Base-by-base conservation (phyloP, 106 monocot genomes). In the Ottelia alismoides region DNA sequence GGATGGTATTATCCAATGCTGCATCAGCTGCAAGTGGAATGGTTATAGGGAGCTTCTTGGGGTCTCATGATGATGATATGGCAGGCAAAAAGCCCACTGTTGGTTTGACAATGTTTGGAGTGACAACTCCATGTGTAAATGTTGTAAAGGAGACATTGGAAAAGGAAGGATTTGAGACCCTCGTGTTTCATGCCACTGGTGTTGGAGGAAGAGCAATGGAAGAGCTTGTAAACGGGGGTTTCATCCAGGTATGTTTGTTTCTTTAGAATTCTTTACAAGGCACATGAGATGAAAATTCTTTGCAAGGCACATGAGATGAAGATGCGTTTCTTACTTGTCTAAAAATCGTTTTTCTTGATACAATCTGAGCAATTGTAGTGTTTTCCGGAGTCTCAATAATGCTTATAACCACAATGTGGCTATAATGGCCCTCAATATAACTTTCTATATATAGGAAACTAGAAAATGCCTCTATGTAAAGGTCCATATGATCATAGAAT, bases 151-250 rank as follows among this genome's bases (percentile, higher is more conserved):
- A 78, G 53, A 88, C 72, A 50, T 54, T 88, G 65, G 58, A 18
- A 47, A 67, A 72, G 21, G 76, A 94, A 70, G 88, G 93, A 1
- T 88, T 70, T 60, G 93, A 94, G 62, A 75, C 78, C 1, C 84
- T 94, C 27, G 75, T 94, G 30, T 94, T 94, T 69, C 93, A 94
- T 76, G 93, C 84, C 21, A 94, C 93, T 43, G 88, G 93, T 56
- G 72, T 76, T 46, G 93, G 93, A 18, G 93, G 88, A 6, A 94
- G 78, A 72, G 88, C 93, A 27, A 88, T 94, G 93, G 93, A 94
- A 53, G 84, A 88, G 60, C 88, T 94, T 62, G 88, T 94, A 40
- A 84, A 65, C 59, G 75, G 32, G 5, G 93, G 93, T 12, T 84
- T 73, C 49, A 84, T 94, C 58, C 77, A 93, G 87, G 92, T 93